Percentiles rank a stretch among this genome's conserved stretches.
Evolutionary conservation across 148 eudicot genomes (phyloP).

Genomic region (Rhododendron molle): DNA sequence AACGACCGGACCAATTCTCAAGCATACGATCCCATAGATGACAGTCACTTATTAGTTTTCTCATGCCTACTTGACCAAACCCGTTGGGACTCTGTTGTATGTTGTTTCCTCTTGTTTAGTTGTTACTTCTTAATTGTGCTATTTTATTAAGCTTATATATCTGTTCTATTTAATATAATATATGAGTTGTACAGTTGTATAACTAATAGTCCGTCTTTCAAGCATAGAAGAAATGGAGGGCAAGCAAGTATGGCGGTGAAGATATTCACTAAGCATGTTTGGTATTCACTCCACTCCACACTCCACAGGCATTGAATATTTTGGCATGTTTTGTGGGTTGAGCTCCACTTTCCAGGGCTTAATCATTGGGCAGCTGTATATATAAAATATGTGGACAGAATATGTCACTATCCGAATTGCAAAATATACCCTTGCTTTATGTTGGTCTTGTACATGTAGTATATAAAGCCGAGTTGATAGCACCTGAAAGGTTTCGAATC

Average conservation of each 20-base stretch:
- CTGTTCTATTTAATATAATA: background rate
- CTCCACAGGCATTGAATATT: slow-evolving; percentile 3
- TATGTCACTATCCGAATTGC: background rate
- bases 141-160: background rate
- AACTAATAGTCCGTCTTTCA: slow-evolving; percentile 11
- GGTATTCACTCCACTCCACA: slow-evolving; percentile 14
- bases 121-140: background rate
- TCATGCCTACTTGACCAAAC: too few relatives aligned
- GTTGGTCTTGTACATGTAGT: background rate
- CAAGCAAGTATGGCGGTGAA: slow-evolving; percentile 12
- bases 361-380: slow-evolving; percentile 10
- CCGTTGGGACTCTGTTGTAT: too few relatives aligned
- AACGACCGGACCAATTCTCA: too few relatives aligned
- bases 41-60: too few relatives aligned
- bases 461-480: too few relatives aligned
- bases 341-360: slow-evolving; percentile 18
- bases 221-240: slow-evolving; percentile 8
- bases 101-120: background rate
- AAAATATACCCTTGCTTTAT: background rate
- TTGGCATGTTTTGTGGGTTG: slow-evolving; percentile 20
- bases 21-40: too few relatives aligned
- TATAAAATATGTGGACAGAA: background rate
- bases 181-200: background rate
- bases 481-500: too few relatives aligned
- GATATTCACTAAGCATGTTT: slow-evolving; percentile 7